Conservation (phyloP, 2,329 filamentous ascomycete genomes). For the Colletotrichum sp. region DNA sequence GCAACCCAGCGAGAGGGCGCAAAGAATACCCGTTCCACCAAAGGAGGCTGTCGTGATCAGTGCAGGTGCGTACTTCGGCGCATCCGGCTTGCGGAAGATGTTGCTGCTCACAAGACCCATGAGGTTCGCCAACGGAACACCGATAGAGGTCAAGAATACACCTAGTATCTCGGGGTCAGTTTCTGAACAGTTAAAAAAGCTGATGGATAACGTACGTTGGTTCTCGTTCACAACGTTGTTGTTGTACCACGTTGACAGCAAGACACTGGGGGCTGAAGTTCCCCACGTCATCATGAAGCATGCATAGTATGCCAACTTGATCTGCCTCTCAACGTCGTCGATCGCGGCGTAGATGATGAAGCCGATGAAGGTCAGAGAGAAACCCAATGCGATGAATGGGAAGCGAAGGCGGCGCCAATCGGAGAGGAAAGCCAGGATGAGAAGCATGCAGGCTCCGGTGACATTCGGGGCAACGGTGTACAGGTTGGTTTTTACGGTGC, state of each 20-base stretch:
- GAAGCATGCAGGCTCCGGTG: conserved; percentile 73
- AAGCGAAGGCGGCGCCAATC: conserved; percentile 60
- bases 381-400: conserved; percentile 77
- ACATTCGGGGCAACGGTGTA: conserved; percentile 85
- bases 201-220: conserved; percentile 70
- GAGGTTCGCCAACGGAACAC: conserved; percentile 76
- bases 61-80: conserved; percentile 70
- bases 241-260: conserved; percentile 73
- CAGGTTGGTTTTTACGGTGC: conserved; percentile 70
- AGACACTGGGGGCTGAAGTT: conserved; percentile 74
- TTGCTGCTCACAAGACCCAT: conserved; percentile 77
- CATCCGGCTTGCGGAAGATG: conserved; percentile 69
- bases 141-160: conserved; percentile 52
- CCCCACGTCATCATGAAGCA: conserved; percentile 87
- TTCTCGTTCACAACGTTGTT: conserved; percentile 84
- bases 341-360: conserved; percentile 82
- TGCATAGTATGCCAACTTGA: conserved; percentile 49
- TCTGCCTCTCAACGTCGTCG: conserved; percentile 58
- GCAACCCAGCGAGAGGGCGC: background rate
- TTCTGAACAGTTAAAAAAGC: too few species aligned
- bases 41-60: conserved; percentile 70
- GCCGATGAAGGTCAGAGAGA: conserved; percentile 75
- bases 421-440: conserved; percentile 74
- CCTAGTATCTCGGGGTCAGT: background rate
- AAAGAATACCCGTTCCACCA: conserved; percentile 62